A percentile compares a stretch with the other conserved stretches of the same genome.
Evolutionary conservation across 169 alveolate species (phyloP).

Genomic region (Plasmodium gonderi): DNA sequence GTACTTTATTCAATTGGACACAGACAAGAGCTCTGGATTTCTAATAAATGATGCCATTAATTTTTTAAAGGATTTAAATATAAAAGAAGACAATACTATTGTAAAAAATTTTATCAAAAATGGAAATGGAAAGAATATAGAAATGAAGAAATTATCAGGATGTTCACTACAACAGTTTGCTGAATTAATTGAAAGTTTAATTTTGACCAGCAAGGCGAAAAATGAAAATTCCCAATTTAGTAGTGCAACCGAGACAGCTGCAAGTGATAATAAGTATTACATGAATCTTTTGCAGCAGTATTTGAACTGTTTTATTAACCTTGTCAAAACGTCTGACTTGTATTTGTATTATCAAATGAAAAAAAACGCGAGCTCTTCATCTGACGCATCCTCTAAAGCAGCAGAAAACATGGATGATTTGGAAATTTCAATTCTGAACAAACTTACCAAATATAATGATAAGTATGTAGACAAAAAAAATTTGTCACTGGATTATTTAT

Average conservation of each 20-base stretch:
- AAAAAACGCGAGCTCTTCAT: not conserved
- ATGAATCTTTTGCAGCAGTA: constrained; percentile 21
- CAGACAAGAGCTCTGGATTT: constrained; percentile 64
- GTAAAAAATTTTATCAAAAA: constrained; percentile 63
- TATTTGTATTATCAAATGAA: constrained; percentile 46
- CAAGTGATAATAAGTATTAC: not conserved
- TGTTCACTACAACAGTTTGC: constrained; percentile 74
- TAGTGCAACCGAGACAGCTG: not conserved
- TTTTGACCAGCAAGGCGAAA: constrained; percentile 33
- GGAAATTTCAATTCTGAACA: constrained; percentile 41
- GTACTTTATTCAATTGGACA: constrained; percentile 69
- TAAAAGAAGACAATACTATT: constrained; percentile 48
- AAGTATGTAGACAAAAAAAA: constrained; percentile 48
- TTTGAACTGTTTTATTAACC: not conserved
- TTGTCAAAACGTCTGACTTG: constrained; percentile 10
- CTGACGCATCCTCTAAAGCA: not conserved
- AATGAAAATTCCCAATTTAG: not conserved
- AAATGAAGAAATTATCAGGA: constrained; percentile 53
- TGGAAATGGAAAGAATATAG: constrained; percentile 48
- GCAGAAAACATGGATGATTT: constrained; percentile 21
- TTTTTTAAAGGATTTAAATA: constrained; percentile 50
- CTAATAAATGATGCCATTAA: constrained; percentile 49
- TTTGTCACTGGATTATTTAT: constrained; percentile 33
- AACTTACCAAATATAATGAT: constrained; percentile 51
- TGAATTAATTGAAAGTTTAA: constrained; percentile 48